A percentile compares a stretch with the other conserved stretches of the same genome.
These are phyloP conservation scores for Neolentinus lepideus DNA, from an alignment of 1,284 basidiomycete genomes.

Conservation along the genomic window DNA sequence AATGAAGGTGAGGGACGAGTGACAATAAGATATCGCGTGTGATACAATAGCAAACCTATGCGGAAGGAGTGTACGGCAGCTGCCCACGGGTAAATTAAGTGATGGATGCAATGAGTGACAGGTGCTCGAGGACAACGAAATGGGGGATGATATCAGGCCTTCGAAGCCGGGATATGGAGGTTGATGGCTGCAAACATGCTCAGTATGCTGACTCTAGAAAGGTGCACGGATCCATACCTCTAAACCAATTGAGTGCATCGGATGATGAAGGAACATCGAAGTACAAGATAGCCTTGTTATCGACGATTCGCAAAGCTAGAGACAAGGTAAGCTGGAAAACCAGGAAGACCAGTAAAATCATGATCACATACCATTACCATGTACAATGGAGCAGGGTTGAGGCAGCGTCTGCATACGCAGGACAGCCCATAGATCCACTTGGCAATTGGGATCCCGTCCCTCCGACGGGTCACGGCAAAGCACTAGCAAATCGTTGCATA, in stretches of 20 bases:
- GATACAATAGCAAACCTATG: neutral
- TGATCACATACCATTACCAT: slow-evolving; percentile 65
- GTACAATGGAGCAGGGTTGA: slow-evolving; percentile 85
- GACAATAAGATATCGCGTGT: slow-evolving; percentile 1
- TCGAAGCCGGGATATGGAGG: slow-evolving; percentile 52
- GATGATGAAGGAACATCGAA: slow-evolving; percentile 81
- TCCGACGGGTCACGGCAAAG: slow-evolving; percentile 78
- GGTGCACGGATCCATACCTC: slow-evolving; percentile 45
- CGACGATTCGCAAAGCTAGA: slow-evolving; percentile 72
- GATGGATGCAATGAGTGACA: slow-evolving; percentile 2
- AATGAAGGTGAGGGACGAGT: neutral
- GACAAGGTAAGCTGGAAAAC: slow-evolving; percentile 8
- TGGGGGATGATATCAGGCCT: slow-evolving; percentile 21
- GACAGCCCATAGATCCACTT: slow-evolving; percentile 89
- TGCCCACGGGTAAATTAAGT: slow-evolving; percentile 1
- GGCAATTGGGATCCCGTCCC: slow-evolving; percentile 61
- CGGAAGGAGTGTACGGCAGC: neutral
- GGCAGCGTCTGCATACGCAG: slow-evolving; percentile 86
- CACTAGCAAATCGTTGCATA: slow-evolving; percentile 91
- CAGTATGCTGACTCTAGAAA: slow-evolving; percentile 5
- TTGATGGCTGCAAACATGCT: slow-evolving; percentile 42
- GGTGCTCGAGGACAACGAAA: slow-evolving; percentile 1
- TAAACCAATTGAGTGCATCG: slow-evolving; percentile 84
- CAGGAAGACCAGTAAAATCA: slow-evolving; percentile 5
- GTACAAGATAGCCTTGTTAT: slow-evolving; percentile 89